Evolutionary conservation across 768 basidiomycete genomes (phyloP).

Genomic region (Peribolospora kevripleyi): DNA sequence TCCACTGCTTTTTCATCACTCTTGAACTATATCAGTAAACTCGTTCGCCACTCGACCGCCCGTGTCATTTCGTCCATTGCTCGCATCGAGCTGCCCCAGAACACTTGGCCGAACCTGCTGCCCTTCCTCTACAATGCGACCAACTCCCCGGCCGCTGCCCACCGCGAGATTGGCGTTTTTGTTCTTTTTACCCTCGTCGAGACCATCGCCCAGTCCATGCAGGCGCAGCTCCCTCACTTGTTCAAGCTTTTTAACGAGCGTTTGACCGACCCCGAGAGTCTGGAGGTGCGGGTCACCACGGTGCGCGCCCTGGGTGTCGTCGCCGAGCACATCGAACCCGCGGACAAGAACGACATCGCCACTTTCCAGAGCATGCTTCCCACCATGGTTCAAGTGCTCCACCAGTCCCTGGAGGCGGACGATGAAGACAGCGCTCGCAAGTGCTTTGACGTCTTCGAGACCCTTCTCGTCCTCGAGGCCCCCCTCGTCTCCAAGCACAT

Average conservation of each 20-base stretch:
- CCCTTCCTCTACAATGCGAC: conserved; percentile 65
- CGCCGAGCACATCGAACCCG: conserved; percentile 69
- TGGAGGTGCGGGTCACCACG: conserved; percentile 73
- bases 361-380: conserved; percentile 71
- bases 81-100: conserved; percentile 51
- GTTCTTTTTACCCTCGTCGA: conserved; percentile 80
- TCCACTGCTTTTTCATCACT: neutral
- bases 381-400: conserved; percentile 65
- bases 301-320: conserved; percentile 77
- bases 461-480: conserved; percentile 79
- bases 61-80: conserved; percentile 86
- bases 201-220: conserved; percentile 58
- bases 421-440: conserved; percentile 66
- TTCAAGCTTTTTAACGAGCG: conserved; percentile 56
- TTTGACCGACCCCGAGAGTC: conserved; percentile 56
- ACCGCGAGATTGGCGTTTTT: conserved; percentile 78
- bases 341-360: conserved; percentile 69
- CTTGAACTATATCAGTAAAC: conserved; percentile 29
- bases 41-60: conserved; percentile 77
- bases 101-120: conserved; percentile 64
- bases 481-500: conserved; percentile 80
- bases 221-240: conserved; percentile 30
- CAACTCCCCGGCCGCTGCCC: conserved; percentile 36
- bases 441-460: conserved; percentile 86
- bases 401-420: conserved; percentile 48